Conservation (phyloP, 345 rosid species). For the Pelargonium nanum region DNA sequence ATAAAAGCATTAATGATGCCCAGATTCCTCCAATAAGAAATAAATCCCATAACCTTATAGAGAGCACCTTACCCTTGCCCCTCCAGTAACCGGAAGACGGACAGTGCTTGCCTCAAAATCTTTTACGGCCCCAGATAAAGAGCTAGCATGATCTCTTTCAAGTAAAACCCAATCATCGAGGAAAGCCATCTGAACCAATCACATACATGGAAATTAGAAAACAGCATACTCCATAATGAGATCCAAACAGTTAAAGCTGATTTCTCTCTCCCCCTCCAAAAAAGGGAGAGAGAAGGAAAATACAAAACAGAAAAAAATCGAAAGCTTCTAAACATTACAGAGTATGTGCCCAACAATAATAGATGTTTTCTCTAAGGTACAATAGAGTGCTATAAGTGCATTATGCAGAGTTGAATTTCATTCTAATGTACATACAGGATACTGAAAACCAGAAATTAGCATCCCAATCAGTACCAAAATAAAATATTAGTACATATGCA, state of each 20-base stretch:
- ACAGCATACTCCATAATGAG: neutral
- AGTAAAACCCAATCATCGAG: conserved; percentile 81
- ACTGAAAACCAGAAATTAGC: no score
- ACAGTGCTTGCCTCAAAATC: conserved; percentile 88
- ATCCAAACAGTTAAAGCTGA: neutral
- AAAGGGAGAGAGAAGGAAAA: neutral
- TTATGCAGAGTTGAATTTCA: no score
- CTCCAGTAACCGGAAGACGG: conserved; percentile 76
- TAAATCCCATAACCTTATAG: neutral
- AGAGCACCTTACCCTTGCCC: conserved; percentile 55
- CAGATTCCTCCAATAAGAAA: conserved; percentile 10
- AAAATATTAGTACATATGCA: no score
- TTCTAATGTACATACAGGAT: no score
- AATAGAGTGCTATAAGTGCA: no score
- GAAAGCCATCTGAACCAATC: conserved; percentile 48
- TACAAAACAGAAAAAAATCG: neutral
- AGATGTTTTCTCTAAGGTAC: no score
- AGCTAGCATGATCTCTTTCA: conserved; percentile 67
- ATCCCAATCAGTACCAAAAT: no score
- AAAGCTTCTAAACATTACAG: neutral
- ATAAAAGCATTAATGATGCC: conserved; percentile 11
- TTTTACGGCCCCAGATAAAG: conserved; percentile 68
- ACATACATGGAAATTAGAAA: conserved; percentile 17
- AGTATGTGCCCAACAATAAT: no score
- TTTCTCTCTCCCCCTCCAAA: no score